Conservation (phyloP, 176 grass and related monocot species). For the Cenchrus purpureus region DNA sequence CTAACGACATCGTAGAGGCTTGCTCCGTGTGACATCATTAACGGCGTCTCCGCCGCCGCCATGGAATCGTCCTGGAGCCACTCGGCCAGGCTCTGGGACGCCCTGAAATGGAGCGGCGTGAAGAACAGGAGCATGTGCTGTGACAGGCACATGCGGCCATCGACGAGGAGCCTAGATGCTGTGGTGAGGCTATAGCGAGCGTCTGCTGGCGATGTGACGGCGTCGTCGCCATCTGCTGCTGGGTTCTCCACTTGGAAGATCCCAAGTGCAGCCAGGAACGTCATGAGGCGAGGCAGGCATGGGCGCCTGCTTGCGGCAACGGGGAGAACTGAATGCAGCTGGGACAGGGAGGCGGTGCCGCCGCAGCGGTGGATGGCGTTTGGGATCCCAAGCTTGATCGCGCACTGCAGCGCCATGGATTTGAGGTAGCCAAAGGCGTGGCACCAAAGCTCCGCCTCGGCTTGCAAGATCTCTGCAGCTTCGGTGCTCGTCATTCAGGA, state of each 20-base stretch:
- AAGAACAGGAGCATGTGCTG: neutral
- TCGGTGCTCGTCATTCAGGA: too few species aligned
- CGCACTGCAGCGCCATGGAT: constrained; percentile 42
- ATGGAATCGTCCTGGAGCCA: constrained; percentile 16
- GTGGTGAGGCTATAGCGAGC: too few species aligned
- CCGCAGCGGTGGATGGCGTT: constrained; percentile 36
- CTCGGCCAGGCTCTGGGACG: neutral
- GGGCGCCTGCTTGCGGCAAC: neutral
- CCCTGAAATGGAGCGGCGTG: neutral
- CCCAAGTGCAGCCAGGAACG: too few species aligned
- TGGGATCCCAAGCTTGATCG: constrained; percentile 48
- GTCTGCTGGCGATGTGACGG: too few species aligned
- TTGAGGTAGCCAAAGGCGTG: constrained; percentile 9
- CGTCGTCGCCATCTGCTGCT: too few species aligned
- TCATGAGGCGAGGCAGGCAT: constrained; percentile 44
- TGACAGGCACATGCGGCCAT: neutral
- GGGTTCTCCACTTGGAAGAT: too few species aligned
- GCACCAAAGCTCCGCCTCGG: constrained; percentile 35
- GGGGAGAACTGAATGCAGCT: constrained; percentile 10
- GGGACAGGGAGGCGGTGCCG: constrained; percentile 12
- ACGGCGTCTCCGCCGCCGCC: neutral
- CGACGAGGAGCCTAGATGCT: too few species aligned
- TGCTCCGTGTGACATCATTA: constrained; percentile 4
- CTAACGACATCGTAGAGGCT: fast-evolving
- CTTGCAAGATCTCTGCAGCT: constrained; percentile 16